Percentiles rank a stretch among this genome's conserved stretches.
These are phyloP conservation scores for Rheum nobile DNA, from an alignment of 148 eudicot genomes.

Conservation along the genomic window DNA sequence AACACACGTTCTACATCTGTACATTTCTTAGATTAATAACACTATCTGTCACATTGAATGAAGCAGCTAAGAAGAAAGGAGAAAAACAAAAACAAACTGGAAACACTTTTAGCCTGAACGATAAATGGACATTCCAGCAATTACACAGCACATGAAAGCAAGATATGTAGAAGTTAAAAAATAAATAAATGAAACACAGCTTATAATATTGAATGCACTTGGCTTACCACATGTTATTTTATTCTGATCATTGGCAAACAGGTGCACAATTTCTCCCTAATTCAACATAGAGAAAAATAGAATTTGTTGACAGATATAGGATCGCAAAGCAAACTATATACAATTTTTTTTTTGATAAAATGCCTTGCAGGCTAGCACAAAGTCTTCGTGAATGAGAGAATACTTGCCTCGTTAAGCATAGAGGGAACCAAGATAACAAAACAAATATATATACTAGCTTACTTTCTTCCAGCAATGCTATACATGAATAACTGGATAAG, in stretches of 20 bases:
- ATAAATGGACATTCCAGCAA: background rate
- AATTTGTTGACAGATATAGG: slow-evolving; percentile 2
- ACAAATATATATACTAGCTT: background rate
- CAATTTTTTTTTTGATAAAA: background rate
- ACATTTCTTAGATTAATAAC: background rate
- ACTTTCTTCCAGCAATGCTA: background rate
- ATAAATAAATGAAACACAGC: background rate
- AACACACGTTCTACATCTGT: background rate
- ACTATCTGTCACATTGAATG: background rate
- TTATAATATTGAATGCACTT: slow-evolving; percentile 4
- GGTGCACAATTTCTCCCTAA: slow-evolving; percentile 80
- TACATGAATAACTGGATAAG: background rate
- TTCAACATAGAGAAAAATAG: slow-evolving; percentile 9
- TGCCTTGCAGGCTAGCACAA: background rate
- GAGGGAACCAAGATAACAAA: background rate
- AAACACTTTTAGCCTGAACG: background rate
- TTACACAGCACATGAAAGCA: background rate
- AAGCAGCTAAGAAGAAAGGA: background rate
- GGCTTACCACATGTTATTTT: slow-evolving; percentile 84
- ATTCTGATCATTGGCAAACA: slow-evolving; percentile 69
- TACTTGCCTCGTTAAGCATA: background rate
- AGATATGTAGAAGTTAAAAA: background rate
- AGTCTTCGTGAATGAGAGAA: background rate
- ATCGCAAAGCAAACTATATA: background rate
- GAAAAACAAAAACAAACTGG: background rate